Conservation (phyloP, 2,329 filamentous ascomycete genomes). For the Aspergillus phoenicis region DNA sequence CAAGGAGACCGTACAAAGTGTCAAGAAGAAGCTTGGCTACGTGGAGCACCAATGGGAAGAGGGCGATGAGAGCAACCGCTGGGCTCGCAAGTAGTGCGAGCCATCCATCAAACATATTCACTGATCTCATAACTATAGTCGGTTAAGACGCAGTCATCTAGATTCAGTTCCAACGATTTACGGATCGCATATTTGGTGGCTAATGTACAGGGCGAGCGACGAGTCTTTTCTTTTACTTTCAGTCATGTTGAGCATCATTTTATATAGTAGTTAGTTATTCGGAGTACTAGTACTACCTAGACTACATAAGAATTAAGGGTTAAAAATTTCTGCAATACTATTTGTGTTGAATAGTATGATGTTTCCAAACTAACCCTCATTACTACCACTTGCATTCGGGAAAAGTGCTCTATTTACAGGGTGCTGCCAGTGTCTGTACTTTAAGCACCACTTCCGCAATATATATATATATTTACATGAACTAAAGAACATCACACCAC, state of each 20-base stretch:
- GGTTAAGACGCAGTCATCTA: background rate
- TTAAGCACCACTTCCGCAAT: background rate
- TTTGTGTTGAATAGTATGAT: too few species aligned
- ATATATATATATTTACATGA: background rate
- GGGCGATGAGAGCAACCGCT: constrained; percentile 57
- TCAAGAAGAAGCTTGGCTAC: constrained; percentile 86
- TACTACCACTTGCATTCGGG: too few species aligned
- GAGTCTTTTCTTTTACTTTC: background rate
- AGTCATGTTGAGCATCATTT: background rate
- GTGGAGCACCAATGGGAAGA: constrained; percentile 79
- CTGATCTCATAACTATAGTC: background rate
- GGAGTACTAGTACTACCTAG: too few species aligned
- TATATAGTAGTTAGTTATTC: background rate
- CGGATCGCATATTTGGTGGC: background rate
- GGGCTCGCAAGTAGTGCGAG: background rate
- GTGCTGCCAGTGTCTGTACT: too few species aligned
- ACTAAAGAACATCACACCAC: background rate
- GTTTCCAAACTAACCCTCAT: too few species aligned
- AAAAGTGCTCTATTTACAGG: too few species aligned
- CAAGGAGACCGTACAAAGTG: constrained; percentile 71
- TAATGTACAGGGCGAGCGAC: background rate
- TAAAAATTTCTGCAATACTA: too few species aligned
- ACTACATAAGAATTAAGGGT: too few species aligned
- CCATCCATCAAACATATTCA: too few species aligned
- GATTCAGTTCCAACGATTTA: background rate